Evolutionary conservation across 306 rosid genomes (phyloP), one percentile per base, ranked within the genome.

Genomic region (Acacia acuminata): DNA sequence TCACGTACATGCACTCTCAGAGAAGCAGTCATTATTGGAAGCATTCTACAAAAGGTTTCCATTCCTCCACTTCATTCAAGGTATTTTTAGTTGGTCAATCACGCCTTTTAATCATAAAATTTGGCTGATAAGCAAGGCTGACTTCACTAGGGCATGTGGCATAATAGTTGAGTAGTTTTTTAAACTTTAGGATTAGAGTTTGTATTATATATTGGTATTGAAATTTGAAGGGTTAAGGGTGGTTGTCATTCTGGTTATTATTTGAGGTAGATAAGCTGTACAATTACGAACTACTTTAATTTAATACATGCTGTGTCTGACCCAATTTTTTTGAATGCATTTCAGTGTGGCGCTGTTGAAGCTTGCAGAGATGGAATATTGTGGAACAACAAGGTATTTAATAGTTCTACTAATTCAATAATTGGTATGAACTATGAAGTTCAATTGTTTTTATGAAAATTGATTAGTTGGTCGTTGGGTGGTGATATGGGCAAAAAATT

Each of bases 41-140:
- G 99, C 87, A 85, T 96, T 85, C 51, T 96, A 56, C 90, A 93
- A 83, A 96, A 96, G 84, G 88, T 89, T 75, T 88, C 98, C 66
- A 91, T 93, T 89, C 99, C 98, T 60, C 86, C 92, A 47, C 97
- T 92, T 85, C 98, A 96, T 91, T 96, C 99, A 84, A 92, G 98
- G 99, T 94, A 85, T 80, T 84, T 72, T 55, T 63, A 47, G 82
- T 50, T 38, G 32, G 45, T 27, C 79, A 60, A 48, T 58, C 51
- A n/a, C 73, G 40, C 22, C 44, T 13, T 22, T 73, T 32, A 40
- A 51, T 48, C 27, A 63, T 27, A 47, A 78, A 79, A 24, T 30
- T 81, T 81, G 16, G 53, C 55, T 27, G 53, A 80, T 64, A 34
- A 24, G 48, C 17, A 32, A 51, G 55, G 56, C 69, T 36, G 25